A percentile compares a stretch with the other conserved stretches of the same genome.
Conservation (phyloP, 495 filamentous ascomycete genomes). For the Xylaria venustula region DNA sequence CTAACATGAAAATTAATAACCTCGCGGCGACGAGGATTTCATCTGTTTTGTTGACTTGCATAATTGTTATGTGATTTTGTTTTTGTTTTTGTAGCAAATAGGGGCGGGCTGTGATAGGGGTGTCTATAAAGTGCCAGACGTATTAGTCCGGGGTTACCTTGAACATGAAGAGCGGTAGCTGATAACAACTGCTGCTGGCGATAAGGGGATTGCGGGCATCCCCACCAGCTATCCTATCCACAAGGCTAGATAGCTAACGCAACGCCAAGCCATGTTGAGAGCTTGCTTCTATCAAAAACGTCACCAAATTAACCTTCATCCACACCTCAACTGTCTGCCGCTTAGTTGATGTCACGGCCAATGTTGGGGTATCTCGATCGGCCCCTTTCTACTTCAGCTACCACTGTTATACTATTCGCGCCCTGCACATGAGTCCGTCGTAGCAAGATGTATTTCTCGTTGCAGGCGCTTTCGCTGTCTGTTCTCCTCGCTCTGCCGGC, state of each 20-base stretch:
- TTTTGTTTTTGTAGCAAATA: too few species aligned
- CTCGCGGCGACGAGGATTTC: constrained; percentile 4
- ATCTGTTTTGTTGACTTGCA: too few species aligned
- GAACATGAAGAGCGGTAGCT: neutral
- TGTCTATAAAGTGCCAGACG: too few species aligned
- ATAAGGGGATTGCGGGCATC: too few species aligned
- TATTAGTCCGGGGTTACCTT: too few species aligned
- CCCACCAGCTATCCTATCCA: neutral
- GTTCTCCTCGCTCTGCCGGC: constrained; percentile 38
- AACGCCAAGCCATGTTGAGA: neutral
- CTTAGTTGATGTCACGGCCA: constrained; percentile 7
- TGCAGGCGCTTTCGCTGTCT: constrained; percentile 23
- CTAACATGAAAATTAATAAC: constrained; percentile 5
- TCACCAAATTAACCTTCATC: neutral
- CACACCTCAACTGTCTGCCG: neutral
- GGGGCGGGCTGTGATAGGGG: too few species aligned
- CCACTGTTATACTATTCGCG: neutral
- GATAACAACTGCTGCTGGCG: neutral
- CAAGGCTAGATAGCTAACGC: too few species aligned
- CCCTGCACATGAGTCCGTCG: constrained; percentile 11
- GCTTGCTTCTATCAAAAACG: too few species aligned
- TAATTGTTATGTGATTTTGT: too few species aligned
- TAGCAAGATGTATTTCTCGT: constrained; percentile 26
- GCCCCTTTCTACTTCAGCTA: neutral
- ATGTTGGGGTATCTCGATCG: neutral